Base-by-base conservation (phyloP, 805 yeast genomes). In the Kockiozyma suomiensis region DNA sequence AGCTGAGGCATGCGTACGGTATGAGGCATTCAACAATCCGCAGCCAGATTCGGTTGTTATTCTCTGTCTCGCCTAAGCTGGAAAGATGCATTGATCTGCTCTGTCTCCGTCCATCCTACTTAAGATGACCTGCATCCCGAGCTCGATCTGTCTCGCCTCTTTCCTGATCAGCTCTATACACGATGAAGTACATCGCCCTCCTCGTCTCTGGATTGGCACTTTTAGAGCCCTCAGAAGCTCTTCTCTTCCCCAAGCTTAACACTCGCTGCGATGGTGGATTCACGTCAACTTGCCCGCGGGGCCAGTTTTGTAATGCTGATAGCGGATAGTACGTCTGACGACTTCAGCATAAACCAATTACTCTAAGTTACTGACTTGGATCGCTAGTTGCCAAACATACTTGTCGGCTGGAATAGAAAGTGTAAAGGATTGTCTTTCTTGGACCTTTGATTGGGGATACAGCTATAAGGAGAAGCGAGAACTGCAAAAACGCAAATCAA, bases 181-280 rank as follows among this genome's bases (percentile, higher is more conserved):
- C 50, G 12, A 46, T 19, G 35, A 46, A 28, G 46, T 32, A 13
- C 37, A 19, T 12, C 6, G 13, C 54, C 12, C 37, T 38, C 30
- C 46, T 40, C 25, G 38, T 32, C 12, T 15, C 38, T 13, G 23
- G 25, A 32, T 32, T 52, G 28, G 25, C 48, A 10, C 35, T 50
- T 5, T 5, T 54, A 19, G 26, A 19, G 19, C 26, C 52, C 5
- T 28, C 48, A 15, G 26, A 47, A 12, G 61, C 53, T 6, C n/a
- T 58, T 5, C 26, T 52, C 8, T 58, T 58, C 19, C 61, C 61
- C 8, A 52, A 54, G 38, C 15, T 52, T 17, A 26, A 35, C 21
- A 25, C 42, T 38, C 38, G 45, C 38, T 56, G 55, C 28, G 35
- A 40, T 23, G 23, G 32, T 25, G 38, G 37, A 7, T 30, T 23